A percentile compares a stretch with the other conserved stretches of the same genome.
Evolutionary conservation across 495 filamentous ascomycete genomes (phyloP).

Genomic region (Penicillium desertorum): DNA sequence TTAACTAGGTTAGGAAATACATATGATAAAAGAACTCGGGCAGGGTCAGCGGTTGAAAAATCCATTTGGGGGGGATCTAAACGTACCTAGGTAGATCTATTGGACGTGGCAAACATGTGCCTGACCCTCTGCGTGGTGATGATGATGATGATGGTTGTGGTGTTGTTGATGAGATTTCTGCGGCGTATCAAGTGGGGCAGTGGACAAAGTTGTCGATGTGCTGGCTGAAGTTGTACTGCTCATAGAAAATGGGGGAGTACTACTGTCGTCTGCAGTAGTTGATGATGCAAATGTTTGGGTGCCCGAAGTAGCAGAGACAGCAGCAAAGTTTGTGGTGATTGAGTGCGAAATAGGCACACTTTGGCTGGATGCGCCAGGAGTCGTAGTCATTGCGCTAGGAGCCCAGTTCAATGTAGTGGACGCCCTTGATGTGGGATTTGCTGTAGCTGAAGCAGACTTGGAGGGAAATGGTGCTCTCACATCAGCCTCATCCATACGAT

Average conservation of each 20-base stretch:
- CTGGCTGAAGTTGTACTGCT: background rate
- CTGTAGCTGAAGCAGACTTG: background rate
- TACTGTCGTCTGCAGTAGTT: background rate
- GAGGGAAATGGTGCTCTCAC: background rate
- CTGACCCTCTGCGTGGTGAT: background rate
- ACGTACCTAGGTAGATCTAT: no score
- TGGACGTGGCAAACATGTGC: background rate
- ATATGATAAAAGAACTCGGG: background rate
- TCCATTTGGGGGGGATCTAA: background rate
- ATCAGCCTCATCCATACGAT: background rate
- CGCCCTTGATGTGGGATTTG: background rate
- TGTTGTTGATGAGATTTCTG: background rate
- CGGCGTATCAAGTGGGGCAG: background rate
- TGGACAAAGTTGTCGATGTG: background rate
- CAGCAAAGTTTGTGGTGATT: background rate
- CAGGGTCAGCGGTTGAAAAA: background rate
- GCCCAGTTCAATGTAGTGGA: background rate
- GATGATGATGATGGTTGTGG: background rate
- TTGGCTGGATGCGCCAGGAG: background rate
- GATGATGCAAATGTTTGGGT: background rate
- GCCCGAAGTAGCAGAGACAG: background rate
- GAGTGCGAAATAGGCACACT: background rate
- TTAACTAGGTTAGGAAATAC: background rate
- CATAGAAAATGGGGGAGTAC: background rate
- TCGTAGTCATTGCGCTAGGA: background rate